phyloP scores from a whole-genome alignment of 768 basidiomycete species.

The Hericium alpestre region DNA sequence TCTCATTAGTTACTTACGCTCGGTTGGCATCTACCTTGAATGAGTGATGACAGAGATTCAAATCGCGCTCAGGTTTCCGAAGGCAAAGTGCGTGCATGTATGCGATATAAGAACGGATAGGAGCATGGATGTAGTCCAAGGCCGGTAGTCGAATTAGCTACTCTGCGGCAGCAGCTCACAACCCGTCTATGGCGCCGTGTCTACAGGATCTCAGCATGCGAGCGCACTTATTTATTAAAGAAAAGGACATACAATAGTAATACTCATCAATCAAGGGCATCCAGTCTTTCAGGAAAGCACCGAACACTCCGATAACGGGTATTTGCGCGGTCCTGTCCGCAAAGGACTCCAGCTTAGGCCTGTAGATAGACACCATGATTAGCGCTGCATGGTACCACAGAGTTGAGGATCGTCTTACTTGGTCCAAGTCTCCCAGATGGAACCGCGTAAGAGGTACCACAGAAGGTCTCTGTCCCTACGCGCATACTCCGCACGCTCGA shows the following conservation, averaged over 20 bases:
- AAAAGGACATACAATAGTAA: conserved; percentile 68
- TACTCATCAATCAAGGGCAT: conserved; percentile 83
- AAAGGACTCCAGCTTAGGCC: conserved; percentile 65
- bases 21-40: too few relatives aligned
- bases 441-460: conserved; percentile 79
- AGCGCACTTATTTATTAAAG: not conserved
- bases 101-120: too few relatives aligned
- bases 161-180: too few relatives aligned
- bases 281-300: conserved; percentile 73
- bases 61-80: too few relatives aligned
- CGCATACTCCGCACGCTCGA: conserved; percentile 74
- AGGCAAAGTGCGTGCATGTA: too few relatives aligned
- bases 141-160: too few relatives aligned
- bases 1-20: too few relatives aligned
- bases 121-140: too few relatives aligned
- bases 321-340: conserved; percentile 41
- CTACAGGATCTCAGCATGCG: not conserved
- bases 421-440: conserved; percentile 76
- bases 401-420: conserved; percentile 28
- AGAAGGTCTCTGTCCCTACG: conserved; percentile 71
- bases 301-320: conserved; percentile 58
- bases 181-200: not conserved
- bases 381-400: not conserved
- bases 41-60: too few relatives aligned
- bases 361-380: conserved; percentile 19